phyloP scores from a whole-genome alignment of 2,329 filamentous ascomycete genomes.

The Aspergillus sp. region DNA sequence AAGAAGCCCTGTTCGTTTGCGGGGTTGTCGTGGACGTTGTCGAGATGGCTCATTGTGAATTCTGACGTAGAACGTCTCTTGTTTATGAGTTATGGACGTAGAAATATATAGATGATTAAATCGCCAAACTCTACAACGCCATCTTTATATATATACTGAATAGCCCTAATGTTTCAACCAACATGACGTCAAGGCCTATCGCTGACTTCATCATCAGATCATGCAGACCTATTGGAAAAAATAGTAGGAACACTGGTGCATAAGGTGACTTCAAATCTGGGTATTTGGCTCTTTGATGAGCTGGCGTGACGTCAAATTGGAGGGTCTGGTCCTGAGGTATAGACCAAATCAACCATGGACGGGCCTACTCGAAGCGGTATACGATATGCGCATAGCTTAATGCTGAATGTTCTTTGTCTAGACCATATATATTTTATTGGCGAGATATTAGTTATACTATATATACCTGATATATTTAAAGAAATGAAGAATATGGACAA shows the following conservation, averaged over 20 bases:
- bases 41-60: background rate
- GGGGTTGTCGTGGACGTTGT: background rate
- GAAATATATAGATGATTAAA: no score
- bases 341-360: background rate
- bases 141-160: background rate
- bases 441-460: background rate
- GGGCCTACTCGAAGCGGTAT: no score
- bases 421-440: background rate
- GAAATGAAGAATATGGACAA: conserved; percentile 2
- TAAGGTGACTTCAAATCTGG: background rate
- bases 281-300: background rate
- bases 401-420: background rate
- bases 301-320: background rate
- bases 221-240: background rate
- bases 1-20: conserved; percentile 1
- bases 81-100: background rate
- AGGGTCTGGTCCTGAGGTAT: background rate
- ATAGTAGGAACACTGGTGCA: background rate
- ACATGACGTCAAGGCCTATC: conserved; percentile 11
- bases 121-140: no score
- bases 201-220: conserved; percentile 12
- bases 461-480: background rate
- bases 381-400: background rate
- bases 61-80: background rate
- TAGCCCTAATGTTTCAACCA: background rate